Evolutionary conservation across 495 filamentous ascomycete species (phyloP), one percentile per base, ranked within the genome.

Genomic region (Thermothielavioides terrestris): DNA sequence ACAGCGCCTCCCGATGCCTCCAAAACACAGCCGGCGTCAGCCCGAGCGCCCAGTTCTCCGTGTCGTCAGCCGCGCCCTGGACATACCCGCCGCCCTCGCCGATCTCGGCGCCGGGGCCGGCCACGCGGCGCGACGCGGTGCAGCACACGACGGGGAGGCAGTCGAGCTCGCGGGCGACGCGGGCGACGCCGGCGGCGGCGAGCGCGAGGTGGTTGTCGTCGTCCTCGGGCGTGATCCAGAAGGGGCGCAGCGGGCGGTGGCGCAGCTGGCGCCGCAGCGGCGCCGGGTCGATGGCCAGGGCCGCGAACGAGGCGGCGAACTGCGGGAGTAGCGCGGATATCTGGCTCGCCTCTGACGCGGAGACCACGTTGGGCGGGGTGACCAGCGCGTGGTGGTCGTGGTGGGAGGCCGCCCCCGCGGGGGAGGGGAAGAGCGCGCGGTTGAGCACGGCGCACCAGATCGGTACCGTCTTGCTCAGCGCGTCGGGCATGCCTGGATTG

Each of bases 391-490:
- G 57, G 59, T 66, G 50, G 56, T 30, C 3, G 9, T 31, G 15
- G 2, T 4, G 4, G 1, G 8, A 30, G 2, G 14, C 60, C 21
- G 47, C n/a, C n/a, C n/a, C n/a, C n/a, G 62, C 12, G 6, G 69
- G 40, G 6, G 76, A 66, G 1, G 84, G 84, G 63, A 94, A 95
- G 17, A 95, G 66, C n/a, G 80, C 66, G 22, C 76, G 72, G 62
- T 97, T 97, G 50, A 95, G 58, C 11, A 95, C 86, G 35, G 79
- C 77, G 62, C 85, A 86, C 92, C 92, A 98, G 49, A 94, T 89
- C 0, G 92, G 92, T 6, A 98, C 68, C 0, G 92, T 98, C 68
- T 96, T 97, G 52, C 82, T 84, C 8, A 98, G 72, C 18, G 91
- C 88, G 69, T 98, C 92, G 4, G 92, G 89, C 79, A 95, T 92